Conservation (phyloP, 177 flowering plant species). For the Vitis hybrid region DNA sequence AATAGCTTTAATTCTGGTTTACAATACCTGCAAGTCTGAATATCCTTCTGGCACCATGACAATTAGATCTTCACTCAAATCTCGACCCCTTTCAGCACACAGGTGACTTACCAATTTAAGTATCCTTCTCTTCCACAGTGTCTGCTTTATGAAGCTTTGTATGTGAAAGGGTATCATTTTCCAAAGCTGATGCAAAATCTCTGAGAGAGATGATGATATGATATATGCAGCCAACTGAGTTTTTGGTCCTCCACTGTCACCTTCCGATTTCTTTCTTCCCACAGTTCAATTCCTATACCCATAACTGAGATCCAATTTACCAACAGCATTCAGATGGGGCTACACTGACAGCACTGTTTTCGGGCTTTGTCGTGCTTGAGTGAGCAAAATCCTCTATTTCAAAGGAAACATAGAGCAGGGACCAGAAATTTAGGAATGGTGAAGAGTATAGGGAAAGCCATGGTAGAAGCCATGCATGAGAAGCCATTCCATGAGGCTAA, state of each 20-base stretch:
- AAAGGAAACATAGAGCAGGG: no score
- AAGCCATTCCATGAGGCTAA: no score
- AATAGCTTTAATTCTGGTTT: slow-evolving; percentile 38
- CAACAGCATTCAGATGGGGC: no score
- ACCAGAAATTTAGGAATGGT: no score
- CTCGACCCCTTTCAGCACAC: slow-evolving; percentile 16
- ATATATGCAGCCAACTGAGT: slow-evolving; percentile 33
- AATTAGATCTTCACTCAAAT: slow-evolving; percentile 19
- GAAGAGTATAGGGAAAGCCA: no score
- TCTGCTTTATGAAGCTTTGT: slow-evolving; percentile 12
- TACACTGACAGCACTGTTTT: no score
- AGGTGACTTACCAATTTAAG: neutral
- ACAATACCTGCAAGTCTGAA: slow-evolving; percentile 28
- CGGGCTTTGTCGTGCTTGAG: slow-evolving; percentile 3
- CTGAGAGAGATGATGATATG: slow-evolving; percentile 37
- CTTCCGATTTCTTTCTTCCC: slow-evolving; percentile 22
- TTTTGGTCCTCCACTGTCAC: slow-evolving; percentile 19
- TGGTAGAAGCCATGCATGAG: no score
- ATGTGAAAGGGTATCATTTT: slow-evolving; percentile 27
- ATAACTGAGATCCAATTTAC: slow-evolving; percentile 9
- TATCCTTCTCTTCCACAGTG: slow-evolving; percentile 28
- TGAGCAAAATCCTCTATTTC: slow-evolving; percentile 28
- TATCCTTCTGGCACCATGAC: slow-evolving; percentile 14
- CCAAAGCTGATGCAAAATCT: slow-evolving; percentile 38
- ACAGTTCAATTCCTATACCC: slow-evolving; percentile 27